These are phyloP conservation scores for Colletotrichum acutatum DNA, from an alignment of 2,329 filamentous ascomycete genomes.

Conservation along the genomic window DNA sequence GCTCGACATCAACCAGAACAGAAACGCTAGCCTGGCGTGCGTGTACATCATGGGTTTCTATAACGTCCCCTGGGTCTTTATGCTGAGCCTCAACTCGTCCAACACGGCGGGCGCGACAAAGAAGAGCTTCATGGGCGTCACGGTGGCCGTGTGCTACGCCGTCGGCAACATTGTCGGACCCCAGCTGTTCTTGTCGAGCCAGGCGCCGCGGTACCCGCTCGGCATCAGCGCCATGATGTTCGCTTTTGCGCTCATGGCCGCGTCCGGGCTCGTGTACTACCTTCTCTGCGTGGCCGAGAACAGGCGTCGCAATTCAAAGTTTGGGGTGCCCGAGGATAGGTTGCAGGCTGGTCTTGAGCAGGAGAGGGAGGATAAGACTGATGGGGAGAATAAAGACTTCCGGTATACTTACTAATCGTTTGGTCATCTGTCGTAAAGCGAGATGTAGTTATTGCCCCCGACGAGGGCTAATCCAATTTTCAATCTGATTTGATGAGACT, in stretches of 20 bases:
- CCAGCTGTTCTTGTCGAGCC: constrained; percentile 41
- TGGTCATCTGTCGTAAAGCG: too few relatives aligned
- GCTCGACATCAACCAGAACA: constrained; percentile 30
- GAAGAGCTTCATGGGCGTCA: constrained; percentile 44
- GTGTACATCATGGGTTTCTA: constrained; percentile 49
- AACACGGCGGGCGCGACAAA: constrained; percentile 45
- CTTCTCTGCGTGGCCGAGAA: constrained; percentile 40
- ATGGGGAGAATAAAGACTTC: constrained; percentile 33
- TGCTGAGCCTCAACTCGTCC: constrained; percentile 44
- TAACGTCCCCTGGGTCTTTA: constrained; percentile 44
- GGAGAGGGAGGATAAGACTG: constrained; percentile 31
- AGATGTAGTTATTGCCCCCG: neutral
- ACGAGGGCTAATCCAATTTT: neutral
- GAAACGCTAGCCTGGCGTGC: constrained; percentile 42
- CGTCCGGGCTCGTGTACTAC: constrained; percentile 38
- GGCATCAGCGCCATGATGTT: constrained; percentile 43
- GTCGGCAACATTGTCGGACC: constrained; percentile 46
- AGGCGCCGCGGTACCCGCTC: constrained; percentile 42
- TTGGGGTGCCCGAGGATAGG: constrained; percentile 20
- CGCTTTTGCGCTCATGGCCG: constrained; percentile 42
- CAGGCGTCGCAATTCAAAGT: constrained; percentile 35
- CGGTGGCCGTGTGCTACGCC: constrained; percentile 44
- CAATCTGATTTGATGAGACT: too few relatives aligned
- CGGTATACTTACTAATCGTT: constrained; percentile 27
- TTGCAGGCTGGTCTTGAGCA: constrained; percentile 29